Conservation (phyloP, 208 protist species). For the Trypanosoma vivax region DNA sequence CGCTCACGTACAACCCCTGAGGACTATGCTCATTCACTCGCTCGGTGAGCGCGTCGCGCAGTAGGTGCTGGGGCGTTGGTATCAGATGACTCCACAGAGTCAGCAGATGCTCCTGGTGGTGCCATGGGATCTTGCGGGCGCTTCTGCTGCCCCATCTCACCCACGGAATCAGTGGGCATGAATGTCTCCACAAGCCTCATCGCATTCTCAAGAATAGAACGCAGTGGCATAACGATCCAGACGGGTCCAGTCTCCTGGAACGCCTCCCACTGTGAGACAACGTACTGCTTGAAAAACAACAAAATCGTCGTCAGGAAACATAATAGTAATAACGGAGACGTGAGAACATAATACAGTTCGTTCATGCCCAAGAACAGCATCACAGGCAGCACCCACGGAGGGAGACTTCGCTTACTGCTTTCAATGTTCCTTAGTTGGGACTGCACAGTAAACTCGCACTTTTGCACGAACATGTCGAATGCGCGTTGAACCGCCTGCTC, state of each 20-base stretch:
- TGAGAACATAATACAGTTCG: slow-evolving; percentile 74
- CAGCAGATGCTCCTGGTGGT: slow-evolving; percentile 7
- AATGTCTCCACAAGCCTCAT: neutral
- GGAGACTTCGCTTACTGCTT: slow-evolving; percentile 45
- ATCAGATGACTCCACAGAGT: neutral
- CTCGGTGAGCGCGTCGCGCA: neutral
- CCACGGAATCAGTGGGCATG: neutral
- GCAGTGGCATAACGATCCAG: slow-evolving; percentile 44
- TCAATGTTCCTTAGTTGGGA: slow-evolving; percentile 67
- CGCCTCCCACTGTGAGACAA: slow-evolving; percentile 62
- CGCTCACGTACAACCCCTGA: too few relatives aligned
- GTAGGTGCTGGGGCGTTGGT: too few relatives aligned
- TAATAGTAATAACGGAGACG: slow-evolving; percentile 56
- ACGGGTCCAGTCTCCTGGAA: slow-evolving; percentile 70
- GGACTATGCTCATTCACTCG: neutral
- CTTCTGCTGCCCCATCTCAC: neutral
- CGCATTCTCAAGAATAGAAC: slow-evolving; percentile 20
- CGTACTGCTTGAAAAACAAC: slow-evolving; percentile 62
- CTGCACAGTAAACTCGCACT: slow-evolving; percentile 81
- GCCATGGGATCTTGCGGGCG: slow-evolving; percentile 7
- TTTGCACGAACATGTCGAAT: slow-evolving; percentile 68
- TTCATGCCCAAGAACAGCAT: slow-evolving; percentile 75
- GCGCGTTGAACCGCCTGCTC: slow-evolving; percentile 41
- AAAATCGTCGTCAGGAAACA: slow-evolving; percentile 33
- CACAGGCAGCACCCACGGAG: slow-evolving; percentile 66